These are phyloP conservation scores for Candolleomyces efflorescens DNA, from an alignment of 768 basidiomycete genomes.

Conservation along the genomic window DNA sequence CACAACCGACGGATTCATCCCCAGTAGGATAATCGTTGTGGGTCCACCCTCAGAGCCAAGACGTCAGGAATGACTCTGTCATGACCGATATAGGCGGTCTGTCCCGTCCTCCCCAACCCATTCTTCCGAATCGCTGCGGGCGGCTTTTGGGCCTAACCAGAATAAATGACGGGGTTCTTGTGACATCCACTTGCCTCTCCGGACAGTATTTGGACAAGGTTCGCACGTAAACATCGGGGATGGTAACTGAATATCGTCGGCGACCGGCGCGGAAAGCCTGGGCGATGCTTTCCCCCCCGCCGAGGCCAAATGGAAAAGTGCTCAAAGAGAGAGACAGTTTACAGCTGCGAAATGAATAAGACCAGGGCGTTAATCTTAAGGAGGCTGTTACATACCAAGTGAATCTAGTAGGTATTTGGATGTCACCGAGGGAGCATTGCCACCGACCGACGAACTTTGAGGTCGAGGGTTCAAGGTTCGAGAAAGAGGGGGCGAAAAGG, in stretches of 20 bases:
- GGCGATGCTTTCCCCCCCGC: neutral
- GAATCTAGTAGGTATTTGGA: neutral
- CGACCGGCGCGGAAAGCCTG: neutral
- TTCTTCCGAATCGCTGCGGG: neutral
- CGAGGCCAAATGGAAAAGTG: neutral
- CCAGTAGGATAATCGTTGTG: neutral
- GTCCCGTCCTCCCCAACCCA: neutral
- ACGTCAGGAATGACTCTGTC: neutral
- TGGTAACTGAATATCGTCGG: neutral
- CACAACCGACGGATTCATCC: neutral
- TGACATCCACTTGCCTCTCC: neutral
- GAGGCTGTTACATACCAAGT: neutral
- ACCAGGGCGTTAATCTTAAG: neutral
- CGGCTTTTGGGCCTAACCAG: neutral
- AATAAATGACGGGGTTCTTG: neutral
- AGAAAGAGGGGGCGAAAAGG: neutral
- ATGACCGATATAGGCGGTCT: too few species aligned
- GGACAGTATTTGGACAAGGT: neutral
- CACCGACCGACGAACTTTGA: neutral
- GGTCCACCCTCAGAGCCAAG: neutral
- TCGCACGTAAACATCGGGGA: slow-evolving; percentile 1
- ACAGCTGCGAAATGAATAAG: neutral
- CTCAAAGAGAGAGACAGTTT: neutral
- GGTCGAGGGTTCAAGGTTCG: neutral
- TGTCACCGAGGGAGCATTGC: neutral